Evolutionary conservation across 345 rosid genomes (phyloP).

Genomic region (Ceriops tagal): DNA sequence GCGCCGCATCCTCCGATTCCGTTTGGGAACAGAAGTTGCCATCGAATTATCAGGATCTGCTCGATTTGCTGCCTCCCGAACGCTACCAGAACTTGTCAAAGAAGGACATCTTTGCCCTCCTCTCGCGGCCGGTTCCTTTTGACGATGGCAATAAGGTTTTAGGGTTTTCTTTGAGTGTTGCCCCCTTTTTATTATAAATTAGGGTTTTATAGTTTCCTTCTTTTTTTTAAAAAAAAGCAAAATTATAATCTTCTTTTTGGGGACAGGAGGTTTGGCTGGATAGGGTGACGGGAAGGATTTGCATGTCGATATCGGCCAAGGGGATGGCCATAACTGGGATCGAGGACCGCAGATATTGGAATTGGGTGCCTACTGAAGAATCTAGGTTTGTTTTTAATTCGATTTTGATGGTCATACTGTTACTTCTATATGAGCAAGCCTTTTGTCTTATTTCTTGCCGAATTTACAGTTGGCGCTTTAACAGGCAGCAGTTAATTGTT

Average conservation of each 20-base stretch:
- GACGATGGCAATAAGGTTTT: conserved; percentile 72
- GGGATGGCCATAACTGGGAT: conserved; percentile 93
- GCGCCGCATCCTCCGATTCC: conserved; percentile 88
- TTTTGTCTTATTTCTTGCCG: too few relatives aligned
- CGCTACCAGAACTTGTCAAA: conserved; percentile 52
- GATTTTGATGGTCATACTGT: neutral
- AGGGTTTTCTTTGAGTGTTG: neutral
- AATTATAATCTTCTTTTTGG: conserved; percentile 6
- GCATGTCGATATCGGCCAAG: conserved; percentile 82
- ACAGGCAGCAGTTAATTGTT: too few relatives aligned
- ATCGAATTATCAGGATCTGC: conserved; percentile 70
- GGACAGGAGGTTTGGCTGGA: conserved; percentile 89
- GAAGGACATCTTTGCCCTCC: conserved; percentile 81
- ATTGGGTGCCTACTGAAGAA: conserved; percentile 87
- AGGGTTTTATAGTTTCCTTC: conserved; percentile 4
- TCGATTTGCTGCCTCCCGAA: conserved; percentile 77
- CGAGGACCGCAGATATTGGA: conserved; percentile 96
- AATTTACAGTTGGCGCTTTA: too few relatives aligned
- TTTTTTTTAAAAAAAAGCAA: neutral
- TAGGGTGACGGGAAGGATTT: conserved; percentile 78
- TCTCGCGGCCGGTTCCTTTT: conserved; percentile 70
- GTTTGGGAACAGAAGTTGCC: conserved; percentile 93
- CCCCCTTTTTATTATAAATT: neutral
- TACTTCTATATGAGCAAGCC: too few relatives aligned
- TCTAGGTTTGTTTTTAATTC: conserved; percentile 55